Evolutionary conservation across 257 asterid species (phyloP).

Genomic region (Scutellaria baicalensis): DNA sequence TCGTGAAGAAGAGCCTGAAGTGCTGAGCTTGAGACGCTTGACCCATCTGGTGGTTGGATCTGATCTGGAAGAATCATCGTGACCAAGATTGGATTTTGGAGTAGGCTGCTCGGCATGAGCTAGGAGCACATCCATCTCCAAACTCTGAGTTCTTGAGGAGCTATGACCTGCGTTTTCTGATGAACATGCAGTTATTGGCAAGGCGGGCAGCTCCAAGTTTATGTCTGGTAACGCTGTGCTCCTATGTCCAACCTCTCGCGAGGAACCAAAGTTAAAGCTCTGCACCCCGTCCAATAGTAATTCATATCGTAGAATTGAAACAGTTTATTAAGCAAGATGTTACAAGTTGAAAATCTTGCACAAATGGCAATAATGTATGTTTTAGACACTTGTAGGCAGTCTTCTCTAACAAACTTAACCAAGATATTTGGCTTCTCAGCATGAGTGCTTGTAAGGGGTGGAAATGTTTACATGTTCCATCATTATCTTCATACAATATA

Average conservation of each 20-base stretch:
- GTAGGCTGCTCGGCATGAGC: slow-evolving; percentile 40
- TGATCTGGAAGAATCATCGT: slow-evolving; percentile 7
- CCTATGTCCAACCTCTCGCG: slow-evolving; percentile 14
- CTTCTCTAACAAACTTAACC: too few species aligned
- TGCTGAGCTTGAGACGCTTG: slow-evolving; percentile 57
- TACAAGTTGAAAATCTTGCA: not conserved
- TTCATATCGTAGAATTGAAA: not conserved
- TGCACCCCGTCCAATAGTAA: slow-evolving; percentile 6
- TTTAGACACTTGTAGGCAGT: not conserved
- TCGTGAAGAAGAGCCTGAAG: slow-evolving; percentile 27
- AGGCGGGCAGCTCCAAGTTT: slow-evolving; percentile 39
- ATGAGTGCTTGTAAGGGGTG: too few species aligned
- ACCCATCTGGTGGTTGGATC: slow-evolving; percentile 63
- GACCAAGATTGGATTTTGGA: slow-evolving; percentile 17
- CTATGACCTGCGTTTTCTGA: slow-evolving; percentile 29
- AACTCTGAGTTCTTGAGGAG: slow-evolving; percentile 73
- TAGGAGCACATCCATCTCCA: slow-evolving; percentile 54
- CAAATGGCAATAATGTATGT: not conserved
- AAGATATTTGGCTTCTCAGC: too few species aligned
- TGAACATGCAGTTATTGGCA: slow-evolving; percentile 26
- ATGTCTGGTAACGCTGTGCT: slow-evolving; percentile 29
- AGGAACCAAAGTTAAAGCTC: slow-evolving; percentile 19
- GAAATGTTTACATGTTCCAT: too few species aligned
- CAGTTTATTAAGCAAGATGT: not conserved
- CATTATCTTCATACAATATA: too few species aligned